Evolutionary conservation across 768 basidiomycete genomes (phyloP), one percentile per base, ranked within the genome.

Genomic region (Hericium erinaceus): DNA sequence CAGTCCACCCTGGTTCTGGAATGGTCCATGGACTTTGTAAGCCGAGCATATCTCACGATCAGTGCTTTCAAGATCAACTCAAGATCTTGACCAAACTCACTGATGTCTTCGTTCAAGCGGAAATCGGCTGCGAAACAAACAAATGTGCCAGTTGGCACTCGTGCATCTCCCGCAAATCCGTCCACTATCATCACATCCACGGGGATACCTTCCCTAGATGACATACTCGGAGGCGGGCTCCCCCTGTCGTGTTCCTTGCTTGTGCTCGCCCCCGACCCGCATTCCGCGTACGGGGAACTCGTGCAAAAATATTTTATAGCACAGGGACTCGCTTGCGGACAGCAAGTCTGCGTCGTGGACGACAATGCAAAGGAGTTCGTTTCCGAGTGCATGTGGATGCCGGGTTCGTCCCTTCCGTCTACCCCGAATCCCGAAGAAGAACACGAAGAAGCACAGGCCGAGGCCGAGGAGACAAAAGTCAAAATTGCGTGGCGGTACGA

Each of bases 401-500:
- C 85, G 16, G 65, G 65, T 15, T 56, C 59, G 20, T 52, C 57
- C 22, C 55, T 59, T n/a, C 59, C 64, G 13, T 22, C 57, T 10
- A 53, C 53, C 7, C 61, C 70, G 50, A 72, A 68, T 2, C 74
- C 72, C 18, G 71, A 73, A 28, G 77, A 78, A 44, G 73, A 75
- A 39, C 67, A 69, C 16, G 71, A 72, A 12, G 71, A 71, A 26
- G 65, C 58, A n/a, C 62, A 62, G 38, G 62, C 61, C n/a, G 66
- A 67, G 12, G 76, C 76, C 62, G 67, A 64, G 39, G 78, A 73
- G 44, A 76, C 82, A 26, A 84, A 83, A 64, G 88, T 95, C 62
- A 95, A 89, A 74, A 98, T 99, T 64, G 97, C 97, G 33, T 99
- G 97, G 91, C 80, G 97, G 67, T 99, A 99, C 70, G 92, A 92